Conservation (phyloP, 768 basidiomycete species). For the Tubosaeta sp. region DNA sequence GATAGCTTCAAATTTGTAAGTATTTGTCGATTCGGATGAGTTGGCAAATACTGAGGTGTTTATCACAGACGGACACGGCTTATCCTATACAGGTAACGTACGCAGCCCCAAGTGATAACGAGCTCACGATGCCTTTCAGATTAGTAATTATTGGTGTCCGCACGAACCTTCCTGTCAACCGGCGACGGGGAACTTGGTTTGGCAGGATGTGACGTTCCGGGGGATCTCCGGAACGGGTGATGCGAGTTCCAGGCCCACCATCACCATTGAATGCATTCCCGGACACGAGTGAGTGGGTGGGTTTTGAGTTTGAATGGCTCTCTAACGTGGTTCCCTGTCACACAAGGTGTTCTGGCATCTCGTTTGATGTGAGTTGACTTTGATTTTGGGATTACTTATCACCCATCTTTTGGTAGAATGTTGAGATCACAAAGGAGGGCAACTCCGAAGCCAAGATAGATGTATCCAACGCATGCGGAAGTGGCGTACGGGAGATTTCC, state of each 20-base stretch:
- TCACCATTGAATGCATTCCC: background rate
- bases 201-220: conserved; percentile 6
- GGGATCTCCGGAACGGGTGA: conserved; percentile 10
- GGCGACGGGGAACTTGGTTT: conserved; percentile 4
- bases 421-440: conserved; percentile 5
- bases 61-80: background rate
- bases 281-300: background rate
- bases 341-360: background rate
- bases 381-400: background rate
- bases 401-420: background rate
- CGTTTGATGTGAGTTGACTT: conserved; percentile 9
- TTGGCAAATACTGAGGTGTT: background rate
- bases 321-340: background rate
- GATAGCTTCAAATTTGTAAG: conserved; percentile 13
- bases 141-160: conserved; percentile 6
- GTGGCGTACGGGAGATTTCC: background rate
- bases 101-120: too few relatives aligned
- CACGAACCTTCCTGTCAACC: background rate
- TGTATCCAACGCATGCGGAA: conserved; percentile 7
- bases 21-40: background rate
- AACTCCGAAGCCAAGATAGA: background rate
- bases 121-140: background rate
- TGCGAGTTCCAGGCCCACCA: background rate
- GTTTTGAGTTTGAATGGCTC: background rate
- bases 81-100: conserved; percentile 10